Evolutionary conservation across 179 eudicot genomes (phyloP).

Genomic region (Spinacia oleracea): DNA sequence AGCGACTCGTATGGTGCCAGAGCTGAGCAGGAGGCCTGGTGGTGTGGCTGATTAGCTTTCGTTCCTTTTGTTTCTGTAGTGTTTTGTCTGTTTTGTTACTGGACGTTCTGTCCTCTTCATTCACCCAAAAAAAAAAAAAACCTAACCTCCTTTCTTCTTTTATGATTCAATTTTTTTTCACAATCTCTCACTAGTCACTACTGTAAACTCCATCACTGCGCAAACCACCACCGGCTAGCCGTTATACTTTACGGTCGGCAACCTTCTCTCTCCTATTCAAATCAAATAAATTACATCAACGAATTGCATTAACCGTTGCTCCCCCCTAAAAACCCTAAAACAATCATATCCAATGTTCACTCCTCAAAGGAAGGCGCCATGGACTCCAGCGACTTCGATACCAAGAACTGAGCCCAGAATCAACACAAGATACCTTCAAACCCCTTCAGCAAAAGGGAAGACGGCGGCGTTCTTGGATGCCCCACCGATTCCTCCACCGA

Average conservation of each 20-base stretch:
- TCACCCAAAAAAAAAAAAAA: too few species aligned
- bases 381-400: constrained; percentile 43
- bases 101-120: too few species aligned
- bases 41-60: too few species aligned
- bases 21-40: too few species aligned
- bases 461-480: constrained; percentile 56
- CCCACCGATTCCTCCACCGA: constrained; percentile 63
- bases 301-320: too few species aligned
- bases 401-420: constrained; percentile 35
- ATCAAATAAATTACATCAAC: not conserved
- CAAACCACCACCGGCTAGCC: constrained; percentile 14
- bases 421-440: not conserved
- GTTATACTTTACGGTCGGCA: not conserved
- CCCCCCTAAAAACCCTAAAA: not conserved
- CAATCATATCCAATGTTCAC: constrained; percentile 50
- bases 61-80: too few species aligned
- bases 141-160: not conserved
- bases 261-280: not conserved
- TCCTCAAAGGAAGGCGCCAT: constrained; percentile 55
- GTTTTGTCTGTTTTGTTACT: too few species aligned
- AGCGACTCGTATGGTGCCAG: too few species aligned
- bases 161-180: not conserved
- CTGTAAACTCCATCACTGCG: not conserved
- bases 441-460: constrained; percentile 47
- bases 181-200: not conserved